These are phyloP conservation scores for Microthyrium microscopicum DNA, from an alignment of 2,329 filamentous ascomycete genomes.

Conservation along the genomic window DNA sequence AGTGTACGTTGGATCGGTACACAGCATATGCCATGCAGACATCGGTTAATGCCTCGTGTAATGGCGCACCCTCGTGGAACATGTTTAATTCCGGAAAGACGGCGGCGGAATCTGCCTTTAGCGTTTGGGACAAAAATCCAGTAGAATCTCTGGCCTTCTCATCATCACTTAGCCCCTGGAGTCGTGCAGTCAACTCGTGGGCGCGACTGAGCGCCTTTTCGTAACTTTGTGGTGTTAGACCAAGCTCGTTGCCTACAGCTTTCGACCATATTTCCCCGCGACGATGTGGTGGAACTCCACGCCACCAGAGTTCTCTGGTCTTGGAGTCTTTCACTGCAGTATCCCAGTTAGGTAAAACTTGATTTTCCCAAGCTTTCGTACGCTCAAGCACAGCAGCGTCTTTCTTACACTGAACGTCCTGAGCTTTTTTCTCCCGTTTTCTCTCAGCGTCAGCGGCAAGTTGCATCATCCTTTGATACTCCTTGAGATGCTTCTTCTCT, in stretches of 20 bases:
- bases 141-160: conserved; percentile 33
- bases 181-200: conserved; percentile 41
- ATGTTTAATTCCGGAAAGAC: conserved; percentile 60
- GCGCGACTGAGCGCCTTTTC: conserved; percentile 53
- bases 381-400: conserved; percentile 33
- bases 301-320: conserved; percentile 69
- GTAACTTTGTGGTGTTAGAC: conserved; percentile 50
- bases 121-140: conserved; percentile 44
- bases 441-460: conserved; percentile 39
- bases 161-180: conserved; percentile 28
- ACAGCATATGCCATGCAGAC: conserved; percentile 64
- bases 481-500: conserved; percentile 72
- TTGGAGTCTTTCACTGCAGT: conserved; percentile 50
- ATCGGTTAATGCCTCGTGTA: conserved; percentile 52
- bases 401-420: conserved; percentile 34
- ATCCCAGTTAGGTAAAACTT: conserved; percentile 62
- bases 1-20: conserved; percentile 70
- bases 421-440: conserved; percentile 30
- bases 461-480: conserved; percentile 73
- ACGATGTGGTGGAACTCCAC: conserved; percentile 54
- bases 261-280: conserved; percentile 53
- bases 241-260: conserved; percentile 59
- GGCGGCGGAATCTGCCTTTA: conserved; percentile 45
- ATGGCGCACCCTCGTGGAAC: conserved; percentile 51
- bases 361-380: conserved; percentile 53